Percentiles rank a stretch among this genome's conserved stretches.
phyloP scores from a whole-genome alignment of 202 grass and related monocot genomes.

The Zizania palustris region DNA sequence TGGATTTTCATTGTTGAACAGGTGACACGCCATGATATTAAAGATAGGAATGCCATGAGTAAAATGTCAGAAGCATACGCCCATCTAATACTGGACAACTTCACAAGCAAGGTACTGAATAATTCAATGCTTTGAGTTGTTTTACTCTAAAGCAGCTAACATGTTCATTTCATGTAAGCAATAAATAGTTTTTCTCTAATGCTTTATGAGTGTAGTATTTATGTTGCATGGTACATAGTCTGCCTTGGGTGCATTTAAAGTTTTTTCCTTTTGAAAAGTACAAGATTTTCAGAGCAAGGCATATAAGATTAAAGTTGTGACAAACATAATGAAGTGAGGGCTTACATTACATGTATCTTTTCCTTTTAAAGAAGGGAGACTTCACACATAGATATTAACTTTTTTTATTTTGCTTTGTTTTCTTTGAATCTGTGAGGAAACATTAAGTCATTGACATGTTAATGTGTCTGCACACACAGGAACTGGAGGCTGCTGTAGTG shows the following conservation, averaged over 20 bases:
- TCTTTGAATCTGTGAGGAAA: too few relatives aligned
- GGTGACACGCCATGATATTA: conserved; percentile 90
- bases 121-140: too few relatives aligned
- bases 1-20: conserved; percentile 30
- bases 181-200: not conserved
- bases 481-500: too few relatives aligned
- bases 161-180: too few relatives aligned
- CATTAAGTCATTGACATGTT: too few relatives aligned
- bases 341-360: not conserved
- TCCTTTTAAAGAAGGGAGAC: not conserved
- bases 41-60: conserved; percentile 79
- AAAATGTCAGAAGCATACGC: conserved; percentile 98
- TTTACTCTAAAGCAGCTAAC: too few relatives aligned
- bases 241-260: not conserved
- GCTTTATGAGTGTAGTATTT: not conserved
- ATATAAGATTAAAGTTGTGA: not conserved
- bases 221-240: not conserved
- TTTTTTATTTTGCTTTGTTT: too few relatives aligned
- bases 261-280: not conserved
- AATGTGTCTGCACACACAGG: not conserved
- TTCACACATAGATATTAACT: not conserved
- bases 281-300: not conserved
- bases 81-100: conserved; percentile 83
- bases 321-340: not conserved
- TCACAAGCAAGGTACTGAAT: too few relatives aligned